Evolutionary conservation across 257 asterid genomes (phyloP).

Genomic region (Nicotiana noctiflora): DNA sequence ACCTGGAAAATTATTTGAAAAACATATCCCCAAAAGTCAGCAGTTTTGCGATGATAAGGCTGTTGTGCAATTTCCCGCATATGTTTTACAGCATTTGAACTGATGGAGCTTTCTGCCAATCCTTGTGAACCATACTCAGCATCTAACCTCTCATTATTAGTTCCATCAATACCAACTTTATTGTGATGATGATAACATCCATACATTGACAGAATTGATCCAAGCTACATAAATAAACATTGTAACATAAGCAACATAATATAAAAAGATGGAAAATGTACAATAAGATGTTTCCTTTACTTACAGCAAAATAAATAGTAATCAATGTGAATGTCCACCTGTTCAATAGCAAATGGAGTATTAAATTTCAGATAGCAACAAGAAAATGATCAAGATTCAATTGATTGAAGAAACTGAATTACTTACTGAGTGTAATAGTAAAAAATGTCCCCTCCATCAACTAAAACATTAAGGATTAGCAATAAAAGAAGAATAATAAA

Average conservation of each 20-base stretch:
- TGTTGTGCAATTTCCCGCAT: conserved; percentile 20
- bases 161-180: conserved; percentile 16
- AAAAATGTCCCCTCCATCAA: conserved; percentile 66
- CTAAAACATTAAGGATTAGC: conserved; percentile 59
- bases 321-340: conserved; percentile 91
- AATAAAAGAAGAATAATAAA: conserved; percentile 64
- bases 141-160: conserved; percentile 29
- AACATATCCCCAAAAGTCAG: conserved; percentile 63
- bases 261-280: not conserved
- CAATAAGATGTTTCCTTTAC: not conserved
- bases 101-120: conserved; percentile 15
- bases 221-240: conserved; percentile 43
- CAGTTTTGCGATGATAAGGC: conserved; percentile 35
- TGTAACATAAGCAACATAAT: not conserved
- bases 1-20: conserved; percentile 92
- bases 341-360: conserved; percentile 6
- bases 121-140: conserved; percentile 34
- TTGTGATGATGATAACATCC: conserved; percentile 51
- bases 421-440: conserved; percentile 94
- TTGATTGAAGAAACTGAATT: not conserved
- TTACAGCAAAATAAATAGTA: conserved; percentile 82
- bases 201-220: conserved; percentile 66
- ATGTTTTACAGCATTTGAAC: conserved; percentile 23
- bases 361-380: not conserved
- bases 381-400: not conserved